Conservation (phyloP, 148 eudicot species). For the Rhododendron molle region DNA sequence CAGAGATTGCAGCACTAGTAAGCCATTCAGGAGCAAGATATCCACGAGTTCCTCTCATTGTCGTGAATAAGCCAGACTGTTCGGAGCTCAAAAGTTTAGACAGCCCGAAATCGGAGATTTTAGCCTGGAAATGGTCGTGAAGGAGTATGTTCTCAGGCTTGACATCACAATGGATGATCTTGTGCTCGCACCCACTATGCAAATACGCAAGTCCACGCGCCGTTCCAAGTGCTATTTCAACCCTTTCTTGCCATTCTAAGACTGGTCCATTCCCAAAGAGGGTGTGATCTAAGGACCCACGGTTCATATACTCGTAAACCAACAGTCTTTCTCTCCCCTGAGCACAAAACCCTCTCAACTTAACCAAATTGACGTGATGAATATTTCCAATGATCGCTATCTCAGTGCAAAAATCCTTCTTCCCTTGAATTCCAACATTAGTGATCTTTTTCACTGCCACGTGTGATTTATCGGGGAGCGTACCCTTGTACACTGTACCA, state of each 20-base stretch:
- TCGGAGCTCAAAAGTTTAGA: slow-evolving; percentile 49
- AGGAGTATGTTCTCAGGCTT: slow-evolving; percentile 53
- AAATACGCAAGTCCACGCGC: slow-evolving; percentile 57
- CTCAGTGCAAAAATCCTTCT: slow-evolving; percentile 76
- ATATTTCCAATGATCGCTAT: slow-evolving; percentile 73
- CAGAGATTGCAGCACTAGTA: too few relatives aligned
- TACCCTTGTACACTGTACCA: too few relatives aligned
- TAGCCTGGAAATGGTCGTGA: too few relatives aligned
- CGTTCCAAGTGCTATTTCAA: too few relatives aligned
- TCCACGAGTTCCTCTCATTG: slow-evolving; percentile 38
- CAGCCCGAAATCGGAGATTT: slow-evolving; percentile 32
- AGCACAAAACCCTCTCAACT: slow-evolving; percentile 15
- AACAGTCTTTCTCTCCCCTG: slow-evolving; percentile 56
- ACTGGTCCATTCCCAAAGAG: slow-evolving; percentile 63
- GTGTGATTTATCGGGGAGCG: too few relatives aligned
- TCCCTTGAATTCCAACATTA: slow-evolving; percentile 55
- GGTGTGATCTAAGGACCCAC: slow-evolving; percentile 67
- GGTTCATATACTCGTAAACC: slow-evolving; percentile 87
- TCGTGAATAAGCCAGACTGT: slow-evolving; percentile 68
- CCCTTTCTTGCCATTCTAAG: too few relatives aligned
- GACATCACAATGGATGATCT: slow-evolving; percentile 82
- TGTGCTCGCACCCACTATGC: slow-evolving; percentile 66
- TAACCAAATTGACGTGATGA: slow-evolving; percentile 78
- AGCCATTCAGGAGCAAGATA: too few relatives aligned
- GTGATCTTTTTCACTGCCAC: slow-evolving; percentile 56